Conservation (phyloP, 2,329 filamentous ascomycete genomes). For the Sporothrix schenckii region DNA sequence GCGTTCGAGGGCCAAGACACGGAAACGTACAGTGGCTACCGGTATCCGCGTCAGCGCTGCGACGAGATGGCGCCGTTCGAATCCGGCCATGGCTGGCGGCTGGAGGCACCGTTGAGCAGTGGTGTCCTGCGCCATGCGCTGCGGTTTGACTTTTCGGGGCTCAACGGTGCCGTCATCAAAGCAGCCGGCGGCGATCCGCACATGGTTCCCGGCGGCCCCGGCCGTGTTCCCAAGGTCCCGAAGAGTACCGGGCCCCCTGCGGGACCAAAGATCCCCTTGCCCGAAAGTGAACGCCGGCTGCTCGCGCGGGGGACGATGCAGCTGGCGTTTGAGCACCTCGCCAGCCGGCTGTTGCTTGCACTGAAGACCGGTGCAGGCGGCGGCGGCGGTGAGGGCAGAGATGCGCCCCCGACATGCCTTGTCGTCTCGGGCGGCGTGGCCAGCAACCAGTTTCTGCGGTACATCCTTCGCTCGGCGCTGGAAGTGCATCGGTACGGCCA, state of each 20-base stretch:
- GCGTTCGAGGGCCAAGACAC: conserved; percentile 61
- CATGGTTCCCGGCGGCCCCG: neutral
- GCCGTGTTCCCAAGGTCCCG: too few species aligned
- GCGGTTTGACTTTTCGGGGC: conserved; percentile 73
- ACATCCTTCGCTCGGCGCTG: conserved; percentile 62
- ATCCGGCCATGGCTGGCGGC: conserved; percentile 58
- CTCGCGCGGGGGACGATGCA: conserved; percentile 77
- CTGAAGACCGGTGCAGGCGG: conserved; percentile 47
- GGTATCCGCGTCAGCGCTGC: conserved; percentile 58
- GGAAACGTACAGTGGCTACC: conserved; percentile 55
- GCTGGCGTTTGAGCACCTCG: conserved; percentile 84
- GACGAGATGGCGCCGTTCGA: conserved; percentile 57
- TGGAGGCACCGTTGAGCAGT: conserved; percentile 65
- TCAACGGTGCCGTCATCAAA: conserved; percentile 58
- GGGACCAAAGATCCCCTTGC: conserved; percentile 44
- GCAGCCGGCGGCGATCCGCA: conserved; percentile 39
- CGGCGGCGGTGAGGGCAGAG: neutral
- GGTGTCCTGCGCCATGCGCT: conserved; percentile 55
- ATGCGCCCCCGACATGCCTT: conserved; percentile 46
- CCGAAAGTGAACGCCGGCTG: conserved; percentile 62
- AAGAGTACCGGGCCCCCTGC: neutral
- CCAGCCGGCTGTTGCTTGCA: conserved; percentile 71
- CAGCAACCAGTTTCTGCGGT: conserved; percentile 75
- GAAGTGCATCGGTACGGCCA: conserved; percentile 66
- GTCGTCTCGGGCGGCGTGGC: conserved; percentile 92